Conservation (phyloP, 768 basidiomycete genomes). For the Udeniomyces megalosporus region DNA sequence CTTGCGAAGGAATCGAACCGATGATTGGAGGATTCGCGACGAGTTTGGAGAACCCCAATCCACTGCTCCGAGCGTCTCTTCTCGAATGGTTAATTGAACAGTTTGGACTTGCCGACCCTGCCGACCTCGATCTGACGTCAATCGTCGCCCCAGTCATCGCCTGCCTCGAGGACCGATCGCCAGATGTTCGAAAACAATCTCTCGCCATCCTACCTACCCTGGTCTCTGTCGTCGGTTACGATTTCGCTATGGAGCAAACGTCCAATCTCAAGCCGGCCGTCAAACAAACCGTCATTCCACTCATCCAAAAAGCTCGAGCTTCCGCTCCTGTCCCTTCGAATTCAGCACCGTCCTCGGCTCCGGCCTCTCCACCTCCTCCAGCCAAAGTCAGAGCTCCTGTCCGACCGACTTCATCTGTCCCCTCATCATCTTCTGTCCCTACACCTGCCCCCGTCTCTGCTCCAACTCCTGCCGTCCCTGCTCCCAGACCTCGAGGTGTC, state of each 20-base stretch:
- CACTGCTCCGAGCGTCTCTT: conserved; percentile 57
- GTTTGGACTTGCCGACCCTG: conserved; percentile 41
- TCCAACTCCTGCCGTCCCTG: background rate
- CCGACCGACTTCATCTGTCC: background rate
- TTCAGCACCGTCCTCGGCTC: background rate
- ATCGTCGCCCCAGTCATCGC: conserved; percentile 51
- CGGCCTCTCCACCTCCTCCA: background rate
- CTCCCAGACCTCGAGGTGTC: conserved; percentile 1
- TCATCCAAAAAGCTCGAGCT: conserved; percentile 61
- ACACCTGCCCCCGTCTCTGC: background rate
- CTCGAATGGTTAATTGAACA: conserved; percentile 65
- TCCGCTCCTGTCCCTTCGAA: conserved; percentile 3
- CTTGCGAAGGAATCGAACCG: conserved; percentile 67
- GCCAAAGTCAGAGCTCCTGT: background rate
- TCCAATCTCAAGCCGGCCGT: conserved; percentile 82
- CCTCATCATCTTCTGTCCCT: background rate
- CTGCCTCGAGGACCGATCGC: conserved; percentile 77
- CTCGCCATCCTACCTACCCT: conserved; percentile 62
- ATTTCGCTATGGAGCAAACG: conserved; percentile 72
- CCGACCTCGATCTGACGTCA: conserved; percentile 47
- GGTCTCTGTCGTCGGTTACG: conserved; percentile 59
- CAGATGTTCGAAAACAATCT: conserved; percentile 82
- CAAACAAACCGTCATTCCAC: conserved; percentile 58
- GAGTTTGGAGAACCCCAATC: conserved; percentile 71
- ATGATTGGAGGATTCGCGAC: conserved; percentile 63